Conservation (phyloP, 768 basidiomycete species). For the Mycena galopus region DNA sequence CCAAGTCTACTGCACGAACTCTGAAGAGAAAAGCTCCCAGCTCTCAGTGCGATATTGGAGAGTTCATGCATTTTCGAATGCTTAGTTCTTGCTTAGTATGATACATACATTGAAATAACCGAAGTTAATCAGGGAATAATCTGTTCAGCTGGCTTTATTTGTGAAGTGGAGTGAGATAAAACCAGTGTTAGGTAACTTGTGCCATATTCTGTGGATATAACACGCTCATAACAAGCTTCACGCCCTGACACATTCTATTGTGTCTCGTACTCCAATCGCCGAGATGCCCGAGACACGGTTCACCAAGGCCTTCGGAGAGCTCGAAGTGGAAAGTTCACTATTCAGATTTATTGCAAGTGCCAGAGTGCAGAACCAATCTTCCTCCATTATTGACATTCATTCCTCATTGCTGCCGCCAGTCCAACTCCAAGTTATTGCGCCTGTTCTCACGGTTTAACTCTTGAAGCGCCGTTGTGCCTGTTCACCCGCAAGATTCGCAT, state of each 20-base stretch:
- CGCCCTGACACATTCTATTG: neutral
- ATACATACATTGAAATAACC: neutral
- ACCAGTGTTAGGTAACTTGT: neutral
- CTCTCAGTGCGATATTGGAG: neutral
- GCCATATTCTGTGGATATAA: neutral
- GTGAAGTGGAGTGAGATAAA: neutral
- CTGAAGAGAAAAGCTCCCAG: neutral
- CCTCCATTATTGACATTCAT: too few relatives aligned
- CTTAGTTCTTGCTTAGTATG: neutral
- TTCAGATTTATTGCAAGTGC: neutral
- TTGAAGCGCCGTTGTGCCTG: neutral
- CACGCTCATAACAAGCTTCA: neutral
- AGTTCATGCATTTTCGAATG: neutral
- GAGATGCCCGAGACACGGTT: neutral
- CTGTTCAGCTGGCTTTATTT: too few relatives aligned
- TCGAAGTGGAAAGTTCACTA: neutral
- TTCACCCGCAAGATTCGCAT: neutral
- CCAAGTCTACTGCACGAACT: neutral
- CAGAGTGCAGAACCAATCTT: neutral
- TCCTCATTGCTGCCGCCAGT: too few relatives aligned
- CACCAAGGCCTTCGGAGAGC: neutral
- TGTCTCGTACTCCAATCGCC: too few relatives aligned
- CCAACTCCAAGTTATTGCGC: too few relatives aligned
- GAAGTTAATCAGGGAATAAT: too few relatives aligned
- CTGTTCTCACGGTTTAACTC: neutral